Percentiles rank a stretch among this genome's conserved stretches.
These are phyloP conservation scores for Musa balbisiana DNA, from an alignment of 202 grass and related monocot genomes.

Conservation along the genomic window DNA sequence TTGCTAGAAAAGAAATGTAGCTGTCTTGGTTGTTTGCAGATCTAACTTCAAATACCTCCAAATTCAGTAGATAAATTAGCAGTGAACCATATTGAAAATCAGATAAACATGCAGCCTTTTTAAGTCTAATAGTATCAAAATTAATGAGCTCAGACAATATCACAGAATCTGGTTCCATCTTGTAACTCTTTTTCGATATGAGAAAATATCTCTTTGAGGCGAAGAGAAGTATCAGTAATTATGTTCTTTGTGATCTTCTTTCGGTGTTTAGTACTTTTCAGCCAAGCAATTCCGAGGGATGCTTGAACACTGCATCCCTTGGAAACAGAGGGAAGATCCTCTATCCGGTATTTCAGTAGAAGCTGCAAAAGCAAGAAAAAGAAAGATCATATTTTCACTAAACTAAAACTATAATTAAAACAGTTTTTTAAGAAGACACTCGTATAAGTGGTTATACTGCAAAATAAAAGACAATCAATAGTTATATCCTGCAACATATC, in stretches of 20 bases:
- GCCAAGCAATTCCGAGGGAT: constrained; percentile 60
- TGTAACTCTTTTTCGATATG: constrained; percentile 51
- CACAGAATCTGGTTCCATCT: constrained; percentile 17
- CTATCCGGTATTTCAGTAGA: constrained; percentile 70
- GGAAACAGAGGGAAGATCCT: constrained; percentile 34
- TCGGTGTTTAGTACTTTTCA: constrained; percentile 66
- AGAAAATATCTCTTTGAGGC: constrained; percentile 64
- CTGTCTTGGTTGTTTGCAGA: background rate
- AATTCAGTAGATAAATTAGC: background rate
- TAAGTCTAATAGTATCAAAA: too few species aligned
- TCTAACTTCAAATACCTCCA: background rate
- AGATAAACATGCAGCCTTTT: background rate
- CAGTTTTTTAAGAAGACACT: background rate
- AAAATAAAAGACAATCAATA: too few species aligned
- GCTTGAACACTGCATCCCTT: constrained; percentile 54
- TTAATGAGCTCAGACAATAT: background rate
- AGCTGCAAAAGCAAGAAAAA: constrained; percentile 39
- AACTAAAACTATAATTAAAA: background rate
- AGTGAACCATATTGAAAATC: background rate
- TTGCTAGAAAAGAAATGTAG: too few species aligned
- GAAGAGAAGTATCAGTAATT: constrained; percentile 40
- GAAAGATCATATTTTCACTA: background rate
- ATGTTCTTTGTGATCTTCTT: constrained; percentile 71
- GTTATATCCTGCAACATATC: too few species aligned
- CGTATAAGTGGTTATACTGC: too few species aligned